Evolutionary conservation across 2,329 filamentous ascomycete genomes (phyloP).

Genomic region (Fonsecaea nubica): DNA sequence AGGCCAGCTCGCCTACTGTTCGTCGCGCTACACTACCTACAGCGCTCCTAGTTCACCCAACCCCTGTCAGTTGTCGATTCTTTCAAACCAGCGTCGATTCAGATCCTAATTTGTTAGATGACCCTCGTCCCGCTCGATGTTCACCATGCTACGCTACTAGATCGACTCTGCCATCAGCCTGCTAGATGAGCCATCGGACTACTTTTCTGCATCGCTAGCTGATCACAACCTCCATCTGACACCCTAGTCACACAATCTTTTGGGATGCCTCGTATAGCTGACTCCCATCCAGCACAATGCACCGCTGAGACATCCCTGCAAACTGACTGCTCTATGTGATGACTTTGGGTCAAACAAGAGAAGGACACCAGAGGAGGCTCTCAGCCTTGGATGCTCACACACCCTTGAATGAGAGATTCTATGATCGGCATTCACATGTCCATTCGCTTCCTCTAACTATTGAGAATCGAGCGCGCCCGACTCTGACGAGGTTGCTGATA

Average conservation of each 20-base stretch:
- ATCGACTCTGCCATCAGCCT: background rate
- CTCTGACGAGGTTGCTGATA: background rate
- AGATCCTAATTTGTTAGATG: background rate
- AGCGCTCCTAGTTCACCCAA: background rate
- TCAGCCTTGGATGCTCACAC: background rate
- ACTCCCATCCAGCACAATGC: background rate
- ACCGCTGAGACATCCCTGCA: background rate
- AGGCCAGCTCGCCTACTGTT: background rate
- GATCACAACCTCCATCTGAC: background rate
- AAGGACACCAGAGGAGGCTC: background rate
- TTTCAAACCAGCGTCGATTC: background rate
- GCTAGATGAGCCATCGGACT: background rate
- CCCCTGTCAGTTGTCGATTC: background rate
- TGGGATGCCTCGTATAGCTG: background rate
- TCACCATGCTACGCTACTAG: background rate
- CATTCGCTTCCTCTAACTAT: background rate
- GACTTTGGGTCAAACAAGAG: background rate
- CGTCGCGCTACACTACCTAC: background rate
- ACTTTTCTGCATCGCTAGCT: background rate
- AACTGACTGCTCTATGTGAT: background rate
- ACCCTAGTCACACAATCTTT: background rate
- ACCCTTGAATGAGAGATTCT: background rate
- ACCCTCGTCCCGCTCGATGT: background rate
- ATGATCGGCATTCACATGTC: background rate
- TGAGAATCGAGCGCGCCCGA: background rate